phyloP scores from a whole-genome alignment of 805 yeast genomes.

The Jamesozyma piceae region DNA sequence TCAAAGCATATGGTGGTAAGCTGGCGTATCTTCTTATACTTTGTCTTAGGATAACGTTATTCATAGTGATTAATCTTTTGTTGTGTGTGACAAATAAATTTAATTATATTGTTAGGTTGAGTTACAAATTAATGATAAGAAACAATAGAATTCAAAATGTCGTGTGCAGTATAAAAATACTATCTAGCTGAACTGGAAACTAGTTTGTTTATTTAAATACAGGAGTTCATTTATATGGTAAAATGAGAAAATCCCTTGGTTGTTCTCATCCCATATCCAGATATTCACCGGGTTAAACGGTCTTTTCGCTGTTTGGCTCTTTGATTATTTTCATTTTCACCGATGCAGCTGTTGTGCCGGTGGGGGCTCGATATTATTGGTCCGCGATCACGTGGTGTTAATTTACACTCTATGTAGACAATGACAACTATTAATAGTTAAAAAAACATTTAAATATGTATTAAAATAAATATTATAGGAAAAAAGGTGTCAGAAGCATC shows the following conservation, averaged over 20 bases:
- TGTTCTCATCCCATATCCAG: background rate
- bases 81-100: background rate
- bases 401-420: too few relatives aligned
- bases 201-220: background rate
- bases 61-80: conserved; percentile 1
- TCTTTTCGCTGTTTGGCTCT: conserved; percentile 1
- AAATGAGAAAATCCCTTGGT: background rate
- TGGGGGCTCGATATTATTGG: background rate
- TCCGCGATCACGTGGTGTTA: background rate
- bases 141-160: too few relatives aligned
- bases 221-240: background rate
- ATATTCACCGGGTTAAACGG: background rate
- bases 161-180: too few relatives aligned
- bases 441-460: too few relatives aligned
- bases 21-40: conserved; percentile 28
- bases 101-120: too few relatives aligned
- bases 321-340: background rate
- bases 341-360: background rate
- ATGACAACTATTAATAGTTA: too few relatives aligned
- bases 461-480: too few relatives aligned
- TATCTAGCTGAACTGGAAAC: too few relatives aligned
- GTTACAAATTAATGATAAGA: background rate
- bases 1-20: conserved; percentile 35
- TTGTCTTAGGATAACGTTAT: conserved; percentile 2
- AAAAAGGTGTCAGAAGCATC: too few relatives aligned